Conservation (phyloP, 805 yeast genomes). For the Candida suzukii region DNA sequence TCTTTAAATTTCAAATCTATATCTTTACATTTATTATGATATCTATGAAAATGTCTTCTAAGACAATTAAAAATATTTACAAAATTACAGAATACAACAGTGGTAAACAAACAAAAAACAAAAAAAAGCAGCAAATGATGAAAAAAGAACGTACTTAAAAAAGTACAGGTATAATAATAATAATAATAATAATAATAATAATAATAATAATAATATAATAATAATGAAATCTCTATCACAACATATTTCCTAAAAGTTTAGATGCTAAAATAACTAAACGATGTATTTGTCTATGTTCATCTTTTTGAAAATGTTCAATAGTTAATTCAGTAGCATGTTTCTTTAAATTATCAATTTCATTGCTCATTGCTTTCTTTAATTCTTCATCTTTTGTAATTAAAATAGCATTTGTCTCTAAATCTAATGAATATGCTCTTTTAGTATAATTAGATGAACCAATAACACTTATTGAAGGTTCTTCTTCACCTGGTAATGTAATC, state of each 20-base stretch:
- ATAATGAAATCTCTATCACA: conserved; percentile 25
- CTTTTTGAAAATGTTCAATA: conserved; percentile 53
- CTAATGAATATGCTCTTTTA: conserved; percentile 77
- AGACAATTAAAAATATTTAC: too few relatives aligned
- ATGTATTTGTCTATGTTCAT: conserved; percentile 51
- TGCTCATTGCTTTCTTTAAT: conserved; percentile 48
- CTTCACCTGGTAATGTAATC: conserved; percentile 55
- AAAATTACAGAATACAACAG: too few relatives aligned
- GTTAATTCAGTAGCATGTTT: conserved; percentile 43
- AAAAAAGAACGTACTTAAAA: too few relatives aligned
- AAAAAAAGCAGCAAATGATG: too few relatives aligned
- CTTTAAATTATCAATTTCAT: conserved; percentile 58
- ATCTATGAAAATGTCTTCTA: too few relatives aligned
- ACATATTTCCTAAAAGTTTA: conserved; percentile 50
- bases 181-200: too few relatives aligned
- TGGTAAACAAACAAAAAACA: too few relatives aligned
- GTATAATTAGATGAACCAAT: conserved; percentile 95
- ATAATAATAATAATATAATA: too few relatives aligned
- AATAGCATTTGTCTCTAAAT: conserved; percentile 82
- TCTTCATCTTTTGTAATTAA: conserved; percentile 61
- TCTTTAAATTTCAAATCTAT: too few relatives aligned
- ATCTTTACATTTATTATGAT: too few relatives aligned
- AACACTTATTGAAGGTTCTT: conserved; percentile 63
- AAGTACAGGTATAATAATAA: too few relatives aligned
- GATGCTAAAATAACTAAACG: conserved; percentile 62